Percentiles rank a stretch among this genome's conserved stretches.
These are phyloP conservation scores for Pyricularia sp. DNA, from an alignment of 2,329 filamentous ascomycete genomes.

Conservation along the genomic window DNA sequence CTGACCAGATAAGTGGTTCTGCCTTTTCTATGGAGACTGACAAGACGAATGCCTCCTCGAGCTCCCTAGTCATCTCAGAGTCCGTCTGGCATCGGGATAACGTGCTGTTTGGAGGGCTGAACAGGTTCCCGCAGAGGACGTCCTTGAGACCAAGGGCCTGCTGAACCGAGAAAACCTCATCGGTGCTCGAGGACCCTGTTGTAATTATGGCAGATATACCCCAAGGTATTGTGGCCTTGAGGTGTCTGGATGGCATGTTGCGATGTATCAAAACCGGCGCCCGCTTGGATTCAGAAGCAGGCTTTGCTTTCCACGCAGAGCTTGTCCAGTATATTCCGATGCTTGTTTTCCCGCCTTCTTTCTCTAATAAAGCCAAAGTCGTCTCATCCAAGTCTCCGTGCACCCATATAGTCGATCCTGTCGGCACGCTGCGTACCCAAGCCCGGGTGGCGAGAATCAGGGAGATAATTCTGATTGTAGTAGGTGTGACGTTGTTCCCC, in stretches of 20 bases:
- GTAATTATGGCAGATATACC: not conserved
- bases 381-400: not conserved
- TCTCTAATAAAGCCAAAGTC: not conserved
- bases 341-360: not conserved
- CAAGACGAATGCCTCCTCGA: too few species aligned
- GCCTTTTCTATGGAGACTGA: too few species aligned
- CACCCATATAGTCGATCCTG: not conserved
- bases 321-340: not conserved
- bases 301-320: not conserved
- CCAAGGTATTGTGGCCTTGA: not conserved
- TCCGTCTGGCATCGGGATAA: too few species aligned
- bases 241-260: not conserved
- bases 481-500: not conserved
- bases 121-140: not conserved
- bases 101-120: not conserved
- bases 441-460: not conserved
- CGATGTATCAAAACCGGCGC: not conserved
- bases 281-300: not conserved
- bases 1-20: not conserved
- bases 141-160: not conserved
- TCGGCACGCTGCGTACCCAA: constrained; percentile 2
- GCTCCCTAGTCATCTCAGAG: too few species aligned
- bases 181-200: not conserved
- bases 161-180: not conserved
- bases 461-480: not conserved